Evolutionary conservation across 345 rosid species (phyloP).

Genomic region (Moringa oleifera): DNA sequence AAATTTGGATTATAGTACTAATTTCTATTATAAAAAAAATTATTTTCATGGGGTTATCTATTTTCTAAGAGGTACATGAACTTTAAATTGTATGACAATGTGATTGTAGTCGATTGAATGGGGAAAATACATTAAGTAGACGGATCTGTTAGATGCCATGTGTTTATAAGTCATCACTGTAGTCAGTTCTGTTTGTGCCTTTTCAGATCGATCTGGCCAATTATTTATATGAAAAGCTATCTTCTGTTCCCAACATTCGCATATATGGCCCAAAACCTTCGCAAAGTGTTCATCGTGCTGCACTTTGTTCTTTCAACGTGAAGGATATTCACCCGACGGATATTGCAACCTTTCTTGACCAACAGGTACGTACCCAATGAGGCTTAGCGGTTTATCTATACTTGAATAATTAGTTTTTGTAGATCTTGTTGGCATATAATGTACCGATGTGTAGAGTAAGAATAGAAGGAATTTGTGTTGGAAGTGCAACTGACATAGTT

Average conservation of each 20-base stretch:
- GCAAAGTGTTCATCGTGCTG: conserved; percentile 46
- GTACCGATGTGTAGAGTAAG: no score
- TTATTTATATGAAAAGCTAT: conserved; percentile 71
- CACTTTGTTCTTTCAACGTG: conserved; percentile 89
- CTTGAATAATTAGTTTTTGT: no score
- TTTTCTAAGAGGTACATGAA: background rate
- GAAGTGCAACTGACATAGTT: conserved; percentile 8
- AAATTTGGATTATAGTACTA: no score
- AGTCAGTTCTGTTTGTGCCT: background rate
- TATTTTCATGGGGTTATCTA: background rate
- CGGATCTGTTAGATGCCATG: background rate
- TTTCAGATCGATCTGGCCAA: conserved; percentile 59
- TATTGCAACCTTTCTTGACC: conserved; percentile 86
- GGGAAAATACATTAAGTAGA: background rate
- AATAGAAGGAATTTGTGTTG: no score
- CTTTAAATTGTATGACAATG: background rate
- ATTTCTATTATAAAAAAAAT: no score
- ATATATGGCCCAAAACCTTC: conserved; percentile 92
- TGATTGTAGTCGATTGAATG: background rate
- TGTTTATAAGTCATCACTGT: background rate
- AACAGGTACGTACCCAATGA: conserved; percentile 49
- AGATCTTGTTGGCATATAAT: no score
- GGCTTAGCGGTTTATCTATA: background rate
- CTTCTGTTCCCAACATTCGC: conserved; percentile 46
- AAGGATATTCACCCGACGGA: conserved; percentile 83